phyloP scores from a whole-genome alignment of 495 filamentous ascomycete species.

The Hypoxylon lienhwacheense region DNA sequence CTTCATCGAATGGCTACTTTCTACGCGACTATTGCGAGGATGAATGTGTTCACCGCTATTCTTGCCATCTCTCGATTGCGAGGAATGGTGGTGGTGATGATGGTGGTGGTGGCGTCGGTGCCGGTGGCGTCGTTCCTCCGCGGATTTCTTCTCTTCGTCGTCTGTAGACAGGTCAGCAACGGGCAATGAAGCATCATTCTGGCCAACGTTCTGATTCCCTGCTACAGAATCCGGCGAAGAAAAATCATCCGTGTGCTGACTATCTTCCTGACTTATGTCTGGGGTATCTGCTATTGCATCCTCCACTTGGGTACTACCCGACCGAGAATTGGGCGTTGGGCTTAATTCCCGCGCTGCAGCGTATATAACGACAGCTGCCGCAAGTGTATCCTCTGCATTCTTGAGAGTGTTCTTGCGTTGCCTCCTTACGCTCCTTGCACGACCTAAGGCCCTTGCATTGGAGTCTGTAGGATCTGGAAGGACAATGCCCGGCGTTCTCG shows the following conservation, averaged over 20 bases:
- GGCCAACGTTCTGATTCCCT: constrained; percentile 32
- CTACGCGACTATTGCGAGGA: constrained; percentile 36
- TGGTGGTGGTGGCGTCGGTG: constrained; percentile 36
- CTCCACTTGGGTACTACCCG: constrained; percentile 21
- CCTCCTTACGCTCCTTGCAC: constrained; percentile 44
- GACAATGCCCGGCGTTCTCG: constrained; percentile 47
- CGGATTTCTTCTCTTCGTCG: constrained; percentile 44
- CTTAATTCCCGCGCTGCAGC: constrained; percentile 47
- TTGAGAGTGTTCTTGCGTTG: constrained; percentile 45
- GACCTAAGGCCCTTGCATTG: constrained; percentile 43
- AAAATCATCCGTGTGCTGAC: constrained; percentile 25
- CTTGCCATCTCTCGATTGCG: constrained; percentile 35
- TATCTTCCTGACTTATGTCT: constrained; percentile 17
- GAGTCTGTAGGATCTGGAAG: constrained; percentile 49
- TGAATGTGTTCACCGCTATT: constrained; percentile 37
- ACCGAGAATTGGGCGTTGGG: constrained; percentile 29
- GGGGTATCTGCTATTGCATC: constrained; percentile 12
- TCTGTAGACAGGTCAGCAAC: constrained; percentile 54
- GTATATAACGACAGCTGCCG: constrained; percentile 52
- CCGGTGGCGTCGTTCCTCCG: constrained; percentile 42
- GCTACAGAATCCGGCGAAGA: constrained; percentile 19
- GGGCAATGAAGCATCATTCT: constrained; percentile 35
- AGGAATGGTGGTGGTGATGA: constrained; percentile 22
- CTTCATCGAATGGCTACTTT: constrained; percentile 40
- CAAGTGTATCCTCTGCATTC: constrained; percentile 49